Conservation (phyloP, 345 rosid species). For the Aquilaria malaccensis region DNA sequence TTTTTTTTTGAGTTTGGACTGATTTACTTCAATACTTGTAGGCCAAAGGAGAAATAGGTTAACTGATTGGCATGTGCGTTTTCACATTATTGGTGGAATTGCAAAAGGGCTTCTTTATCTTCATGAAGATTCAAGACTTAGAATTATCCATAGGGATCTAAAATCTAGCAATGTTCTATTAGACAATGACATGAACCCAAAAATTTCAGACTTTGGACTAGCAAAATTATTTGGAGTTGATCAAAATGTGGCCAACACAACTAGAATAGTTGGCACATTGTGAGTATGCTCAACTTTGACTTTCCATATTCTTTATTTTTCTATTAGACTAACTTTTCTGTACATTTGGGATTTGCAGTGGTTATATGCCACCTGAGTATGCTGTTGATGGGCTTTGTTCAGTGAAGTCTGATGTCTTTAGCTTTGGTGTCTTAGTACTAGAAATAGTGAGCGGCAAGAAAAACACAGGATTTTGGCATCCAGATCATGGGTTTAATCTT, state of each 20-base stretch:
- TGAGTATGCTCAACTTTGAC: not conserved
- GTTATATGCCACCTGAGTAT: constrained; percentile 4
- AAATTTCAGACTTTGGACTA: constrained; percentile 14
- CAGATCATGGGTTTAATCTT: constrained; percentile 4
- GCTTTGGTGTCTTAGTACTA: constrained; percentile 1
- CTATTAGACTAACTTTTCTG: too few species aligned
- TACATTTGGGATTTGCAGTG: too few species aligned
- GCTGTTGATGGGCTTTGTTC: constrained; percentile 3
- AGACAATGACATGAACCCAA: constrained; percentile 10
- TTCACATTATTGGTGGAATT: constrained; percentile 6
- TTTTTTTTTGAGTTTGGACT: not conserved
- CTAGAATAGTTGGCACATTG: constrained; percentile 16
- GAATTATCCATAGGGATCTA: constrained; percentile 15
- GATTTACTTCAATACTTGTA: not conserved
- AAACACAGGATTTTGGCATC: not conserved
- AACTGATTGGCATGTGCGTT: constrained; percentile 8
- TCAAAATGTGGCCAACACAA: constrained; percentile 11
- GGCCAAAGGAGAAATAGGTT: not conserved
- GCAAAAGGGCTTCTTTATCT: constrained; percentile 13
- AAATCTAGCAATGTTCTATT: constrained; percentile 16
- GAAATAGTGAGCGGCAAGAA: constrained; percentile 2
- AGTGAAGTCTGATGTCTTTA: constrained; percentile 1
- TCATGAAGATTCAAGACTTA: constrained; percentile 12
- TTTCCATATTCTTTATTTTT: too few species aligned
- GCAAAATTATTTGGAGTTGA: constrained; percentile 15